A percentile compares a stretch with the other conserved stretches of the same genome.
Conservation (phyloP, 768 basidiomycete genomes). For the Stropharia rugosoannulata region DNA sequence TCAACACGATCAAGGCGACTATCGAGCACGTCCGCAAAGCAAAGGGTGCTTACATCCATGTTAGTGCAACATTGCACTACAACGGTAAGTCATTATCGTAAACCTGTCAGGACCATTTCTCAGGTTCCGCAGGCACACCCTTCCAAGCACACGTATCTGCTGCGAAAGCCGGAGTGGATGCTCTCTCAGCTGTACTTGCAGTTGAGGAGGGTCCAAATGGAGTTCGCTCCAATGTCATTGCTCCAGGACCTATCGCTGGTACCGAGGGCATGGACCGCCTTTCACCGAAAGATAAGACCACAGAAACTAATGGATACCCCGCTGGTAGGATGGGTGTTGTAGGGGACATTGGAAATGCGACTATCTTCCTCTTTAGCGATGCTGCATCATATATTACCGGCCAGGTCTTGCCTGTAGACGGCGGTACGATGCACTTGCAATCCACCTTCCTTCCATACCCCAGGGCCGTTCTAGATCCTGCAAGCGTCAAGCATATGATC, state of each 20-base stretch:
- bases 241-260: slow-evolving; percentile 77
- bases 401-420: slow-evolving; percentile 72
- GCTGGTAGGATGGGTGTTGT: slow-evolving; percentile 56
- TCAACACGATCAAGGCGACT: slow-evolving; percentile 93
- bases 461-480: slow-evolving; percentile 58
- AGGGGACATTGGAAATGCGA: slow-evolving; percentile 66
- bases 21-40: slow-evolving; percentile 67
- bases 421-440: slow-evolving; percentile 57
- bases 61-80: slow-evolving; percentile 89
- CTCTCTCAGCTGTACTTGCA: slow-evolving; percentile 80
- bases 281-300: slow-evolving; percentile 24
- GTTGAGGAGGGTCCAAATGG: slow-evolving; percentile 95
- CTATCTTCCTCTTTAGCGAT: slow-evolving; percentile 81
- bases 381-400: slow-evolving; percentile 79
- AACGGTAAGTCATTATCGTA: slow-evolving; percentile 44
- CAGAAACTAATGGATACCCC: slow-evolving; percentile 18
- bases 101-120: slow-evolving; percentile 12
- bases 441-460: slow-evolving; percentile 57
- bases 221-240: slow-evolving; percentile 86
- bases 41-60: slow-evolving; percentile 84
- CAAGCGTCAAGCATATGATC: slow-evolving; percentile 46
- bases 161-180: slow-evolving; percentile 94
- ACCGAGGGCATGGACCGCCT: slow-evolving; percentile 80
- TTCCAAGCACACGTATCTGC: slow-evolving; percentile 94
- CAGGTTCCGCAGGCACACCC: slow-evolving; percentile 55